phyloP scores from a whole-genome alignment of 768 basidiomycete species.

The Phaeolepiota aurea region DNA sequence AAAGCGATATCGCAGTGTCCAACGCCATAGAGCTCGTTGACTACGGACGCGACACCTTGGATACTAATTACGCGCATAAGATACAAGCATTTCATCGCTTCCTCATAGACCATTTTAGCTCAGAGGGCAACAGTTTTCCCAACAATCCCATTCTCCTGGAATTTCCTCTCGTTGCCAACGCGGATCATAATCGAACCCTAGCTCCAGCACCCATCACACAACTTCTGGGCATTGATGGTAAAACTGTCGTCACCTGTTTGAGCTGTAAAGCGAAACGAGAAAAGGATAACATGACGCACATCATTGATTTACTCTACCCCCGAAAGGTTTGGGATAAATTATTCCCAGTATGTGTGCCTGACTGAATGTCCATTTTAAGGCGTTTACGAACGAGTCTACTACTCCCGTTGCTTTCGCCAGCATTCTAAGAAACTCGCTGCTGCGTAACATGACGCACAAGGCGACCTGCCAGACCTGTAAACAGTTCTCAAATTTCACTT shows the following conservation, averaged over 20 bases:
- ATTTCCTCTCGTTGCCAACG: constrained; percentile 15
- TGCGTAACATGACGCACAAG: constrained; percentile 79
- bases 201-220: constrained; percentile 76
- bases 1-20: constrained; percentile 37
- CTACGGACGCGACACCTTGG: constrained; percentile 67
- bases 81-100: constrained; percentile 96
- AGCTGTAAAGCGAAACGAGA: constrained; percentile 64
- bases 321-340: constrained; percentile 53
- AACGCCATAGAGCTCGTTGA: constrained; percentile 88
- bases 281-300: constrained; percentile 75
- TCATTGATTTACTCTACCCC: constrained; percentile 83
- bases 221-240: constrained; percentile 72
- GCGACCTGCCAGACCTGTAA: constrained; percentile 82
- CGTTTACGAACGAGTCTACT: neutral
- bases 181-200: constrained; percentile 13
- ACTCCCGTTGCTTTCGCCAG: constrained; percentile 48
- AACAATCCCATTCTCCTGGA: constrained; percentile 47
- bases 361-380: neutral
- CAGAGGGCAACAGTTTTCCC: constrained; percentile 61
- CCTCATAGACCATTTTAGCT: constrained; percentile 75
- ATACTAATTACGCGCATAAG: constrained; percentile 75
- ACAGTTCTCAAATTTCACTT: constrained; percentile 65
- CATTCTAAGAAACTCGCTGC: constrained; percentile 66
- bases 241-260: constrained; percentile 66
- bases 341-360: constrained; percentile 1